phyloP scores from a whole-genome alignment of 768 basidiomycete species.

The Pleurotus pulmonarius region DNA sequence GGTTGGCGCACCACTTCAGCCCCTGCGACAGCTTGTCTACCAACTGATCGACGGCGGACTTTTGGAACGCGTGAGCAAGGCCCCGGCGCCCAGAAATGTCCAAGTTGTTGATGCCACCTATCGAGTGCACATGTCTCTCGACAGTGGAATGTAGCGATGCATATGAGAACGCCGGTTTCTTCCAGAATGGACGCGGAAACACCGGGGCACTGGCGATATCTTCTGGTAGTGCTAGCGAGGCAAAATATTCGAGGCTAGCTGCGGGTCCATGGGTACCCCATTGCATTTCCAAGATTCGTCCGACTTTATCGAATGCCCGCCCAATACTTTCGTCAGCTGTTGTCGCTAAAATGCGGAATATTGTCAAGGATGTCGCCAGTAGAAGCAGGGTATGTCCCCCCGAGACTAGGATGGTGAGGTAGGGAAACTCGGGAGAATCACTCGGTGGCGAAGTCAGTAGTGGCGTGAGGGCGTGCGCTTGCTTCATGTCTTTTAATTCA shows the following conservation, averaged over 20 bases:
- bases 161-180: constrained; percentile 72
- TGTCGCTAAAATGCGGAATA: constrained; percentile 70
- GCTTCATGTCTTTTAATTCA: constrained; percentile 39
- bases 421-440: constrained; percentile 66
- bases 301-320: constrained; percentile 79
- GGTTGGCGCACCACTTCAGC: constrained; percentile 35
- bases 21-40: constrained; percentile 68
- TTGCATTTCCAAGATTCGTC: constrained; percentile 62
- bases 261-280: constrained; percentile 68
- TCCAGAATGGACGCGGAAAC: constrained; percentile 46
- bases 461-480: constrained; percentile 88
- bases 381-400: constrained; percentile 94
- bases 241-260: constrained; percentile 76
- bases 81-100: constrained; percentile 35
- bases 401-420: constrained; percentile 83
- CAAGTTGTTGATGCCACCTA: constrained; percentile 39
- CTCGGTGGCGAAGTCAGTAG: constrained; percentile 53
- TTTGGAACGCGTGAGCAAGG: constrained; percentile 72
- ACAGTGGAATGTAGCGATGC: constrained; percentile 71
- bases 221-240: constrained; percentile 30
- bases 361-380: constrained; percentile 54
- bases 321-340: constrained; percentile 77
- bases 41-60: constrained; percentile 66
- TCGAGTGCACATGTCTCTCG: constrained; percentile 48
- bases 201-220: constrained; percentile 27